Evolutionary conservation across 208 protist genomes (phyloP).

Genomic region (Trypanosoma scelopori): DNA sequence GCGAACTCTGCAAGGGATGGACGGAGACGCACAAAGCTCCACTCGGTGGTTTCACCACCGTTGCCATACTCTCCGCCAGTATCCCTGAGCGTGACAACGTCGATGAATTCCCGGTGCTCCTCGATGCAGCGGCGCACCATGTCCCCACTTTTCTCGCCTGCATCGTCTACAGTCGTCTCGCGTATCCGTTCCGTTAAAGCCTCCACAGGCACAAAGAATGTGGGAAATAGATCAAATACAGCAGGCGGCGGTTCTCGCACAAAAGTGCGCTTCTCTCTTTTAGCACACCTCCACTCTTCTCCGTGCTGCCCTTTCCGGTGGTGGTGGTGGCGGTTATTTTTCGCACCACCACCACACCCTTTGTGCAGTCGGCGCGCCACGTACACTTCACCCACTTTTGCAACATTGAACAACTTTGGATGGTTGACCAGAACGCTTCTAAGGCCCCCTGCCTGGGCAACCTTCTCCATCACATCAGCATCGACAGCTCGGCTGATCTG

Average conservation of each 20-base stretch:
- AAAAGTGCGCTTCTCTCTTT: neutral
- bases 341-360: neutral
- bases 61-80: neutral
- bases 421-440: constrained; percentile 23
- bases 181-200: constrained; percentile 21
- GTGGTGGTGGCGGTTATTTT: neutral
- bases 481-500: constrained; percentile 54
- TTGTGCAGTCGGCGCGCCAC: constrained; percentile 28
- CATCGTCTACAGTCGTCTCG: neutral
- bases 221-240: constrained; percentile 38
- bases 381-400: constrained; percentile 32
- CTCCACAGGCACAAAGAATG: constrained; percentile 56
- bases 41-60: neutral
- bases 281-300: too few relatives aligned
- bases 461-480: constrained; percentile 49
- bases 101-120: constrained; percentile 20
- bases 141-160: neutral
- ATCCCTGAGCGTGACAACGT: constrained; percentile 22
- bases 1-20: neutral
- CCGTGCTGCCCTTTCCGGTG: neutral
- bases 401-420: constrained; percentile 29
- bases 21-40: constrained; percentile 26
- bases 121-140: constrained; percentile 2
- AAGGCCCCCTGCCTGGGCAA: constrained; percentile 27
- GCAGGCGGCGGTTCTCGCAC: too few relatives aligned